Conservation (phyloP, 164 flowering plant genomes). For the Akebia trifoliata region DNA sequence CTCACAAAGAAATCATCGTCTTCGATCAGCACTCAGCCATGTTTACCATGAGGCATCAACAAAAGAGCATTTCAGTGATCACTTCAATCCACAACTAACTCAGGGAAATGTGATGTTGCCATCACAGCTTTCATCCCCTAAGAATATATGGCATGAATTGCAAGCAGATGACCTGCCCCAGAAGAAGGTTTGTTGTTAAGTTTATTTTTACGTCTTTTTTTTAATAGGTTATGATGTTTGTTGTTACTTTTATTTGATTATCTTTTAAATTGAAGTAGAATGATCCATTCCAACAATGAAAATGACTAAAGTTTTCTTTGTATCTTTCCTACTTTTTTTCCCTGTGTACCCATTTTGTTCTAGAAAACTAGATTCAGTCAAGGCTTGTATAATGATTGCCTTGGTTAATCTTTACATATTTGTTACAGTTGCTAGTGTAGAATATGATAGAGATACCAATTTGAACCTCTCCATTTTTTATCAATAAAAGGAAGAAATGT, state of each 20-base stretch:
- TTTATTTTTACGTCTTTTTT: too few species aligned
- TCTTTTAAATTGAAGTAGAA: background rate
- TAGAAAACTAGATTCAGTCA: too few species aligned
- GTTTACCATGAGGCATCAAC: constrained; percentile 37
- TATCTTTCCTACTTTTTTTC: too few species aligned
- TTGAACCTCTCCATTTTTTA: background rate
- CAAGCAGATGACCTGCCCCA: constrained; percentile 24
- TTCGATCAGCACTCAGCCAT: constrained; percentile 49
- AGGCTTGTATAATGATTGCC: background rate
- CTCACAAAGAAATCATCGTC: constrained; percentile 52
- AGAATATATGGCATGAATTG: constrained; percentile 18
- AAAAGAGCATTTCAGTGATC: constrained; percentile 25
- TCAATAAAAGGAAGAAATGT: background rate
- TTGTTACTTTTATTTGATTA: background rate
- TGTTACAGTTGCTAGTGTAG: background rate
- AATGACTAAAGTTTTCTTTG: too few species aligned
- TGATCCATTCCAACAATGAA: too few species aligned
- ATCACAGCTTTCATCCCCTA: constrained; percentile 28
- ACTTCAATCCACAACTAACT: constrained; percentile 21
- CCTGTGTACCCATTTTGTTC: too few species aligned
- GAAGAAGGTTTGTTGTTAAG: constrained; percentile 25
- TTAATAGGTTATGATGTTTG: too few species aligned
- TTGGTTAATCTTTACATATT: background rate
- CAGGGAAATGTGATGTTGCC: constrained; percentile 19
- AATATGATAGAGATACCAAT: background rate